Conservation (phyloP, 257 asterid species). For the Nicotiana tabacum region DNA sequence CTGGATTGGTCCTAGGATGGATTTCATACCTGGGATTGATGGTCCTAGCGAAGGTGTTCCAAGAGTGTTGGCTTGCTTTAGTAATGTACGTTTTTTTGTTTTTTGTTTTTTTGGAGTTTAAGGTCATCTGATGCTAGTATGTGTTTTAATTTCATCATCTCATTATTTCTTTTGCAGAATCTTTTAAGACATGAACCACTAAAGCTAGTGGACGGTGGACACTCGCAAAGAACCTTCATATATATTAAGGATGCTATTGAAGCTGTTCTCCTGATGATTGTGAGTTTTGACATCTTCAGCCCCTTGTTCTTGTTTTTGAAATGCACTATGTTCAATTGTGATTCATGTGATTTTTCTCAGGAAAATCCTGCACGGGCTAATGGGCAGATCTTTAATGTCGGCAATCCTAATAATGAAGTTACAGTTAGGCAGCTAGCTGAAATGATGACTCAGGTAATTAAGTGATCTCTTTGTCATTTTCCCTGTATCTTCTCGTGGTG, state of each 20-base stretch:
- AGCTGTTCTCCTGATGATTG: constrained; percentile 91
- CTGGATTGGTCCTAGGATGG: constrained; percentile 99
- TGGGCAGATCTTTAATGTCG: constrained; percentile 90
- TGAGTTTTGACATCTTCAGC: constrained; percentile 31
- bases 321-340: background rate
- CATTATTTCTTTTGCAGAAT: constrained; percentile 37
- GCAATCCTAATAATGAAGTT: constrained; percentile 93
- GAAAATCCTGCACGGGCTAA: constrained; percentile 94
- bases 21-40: constrained; percentile 92
- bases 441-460: constrained; percentile 81
- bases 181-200: constrained; percentile 83
- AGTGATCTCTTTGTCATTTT: background rate
- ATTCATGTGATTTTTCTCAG: constrained; percentile 34
- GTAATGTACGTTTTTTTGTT: constrained; percentile 46
- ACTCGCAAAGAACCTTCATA: constrained; percentile 88
- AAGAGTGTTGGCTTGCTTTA: constrained; percentile 92
- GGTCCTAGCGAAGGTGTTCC: constrained; percentile 99
- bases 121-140: background rate
- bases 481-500: background rate
- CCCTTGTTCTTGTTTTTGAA: background rate
- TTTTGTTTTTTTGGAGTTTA: background rate
- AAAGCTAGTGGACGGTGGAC: constrained; percentile 94
- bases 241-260: constrained; percentile 94
- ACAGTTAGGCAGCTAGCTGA: constrained; percentile 98
- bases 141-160: constrained; percentile 11